Conservation (phyloP, 306 rosid species). For the Vigna angularis region DNA sequence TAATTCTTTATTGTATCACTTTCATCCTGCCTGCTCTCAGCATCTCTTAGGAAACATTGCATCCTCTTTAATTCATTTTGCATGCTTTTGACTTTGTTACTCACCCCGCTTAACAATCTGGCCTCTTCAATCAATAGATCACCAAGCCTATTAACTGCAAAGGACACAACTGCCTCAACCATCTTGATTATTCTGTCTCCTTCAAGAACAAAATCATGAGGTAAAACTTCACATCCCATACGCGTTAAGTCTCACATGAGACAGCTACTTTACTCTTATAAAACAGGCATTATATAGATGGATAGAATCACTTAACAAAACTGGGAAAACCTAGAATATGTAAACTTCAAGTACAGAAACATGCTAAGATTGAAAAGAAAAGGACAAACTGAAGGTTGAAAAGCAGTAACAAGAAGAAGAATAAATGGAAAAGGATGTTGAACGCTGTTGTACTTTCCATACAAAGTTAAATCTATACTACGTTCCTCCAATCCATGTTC, state of each 20-base stretch:
- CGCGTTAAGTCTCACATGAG: neutral
- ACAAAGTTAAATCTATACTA: neutral
- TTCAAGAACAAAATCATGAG: neutral
- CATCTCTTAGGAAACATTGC: conserved; percentile 59
- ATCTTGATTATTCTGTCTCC: conserved; percentile 32
- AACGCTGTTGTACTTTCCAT: neutral
- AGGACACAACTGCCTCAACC: conserved; percentile 55
- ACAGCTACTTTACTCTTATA: neutral
- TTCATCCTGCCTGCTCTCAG: conserved; percentile 50
- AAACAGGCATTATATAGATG: neutral
- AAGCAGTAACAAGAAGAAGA: conserved; percentile 2
- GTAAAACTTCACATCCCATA: neutral
- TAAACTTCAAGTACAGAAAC: neutral
- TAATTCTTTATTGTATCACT: conserved; percentile 46
- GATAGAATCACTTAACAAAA: neutral
- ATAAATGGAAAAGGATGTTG: neutral
- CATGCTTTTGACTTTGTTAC: conserved; percentile 36
- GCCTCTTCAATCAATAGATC: conserved; percentile 48
- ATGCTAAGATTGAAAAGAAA: neutral
- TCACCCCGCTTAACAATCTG: conserved; percentile 47
- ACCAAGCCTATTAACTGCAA: conserved; percentile 50
- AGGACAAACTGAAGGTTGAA: neutral
- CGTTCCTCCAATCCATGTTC: conserved; percentile 7
- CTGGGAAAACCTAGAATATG: neutral
- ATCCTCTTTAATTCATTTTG: conserved; percentile 52